Evolutionary conservation across 768 basidiomycete genomes (phyloP), one percentile per base, ranked within the genome.

Genomic region (Boletus insuetus): DNA sequence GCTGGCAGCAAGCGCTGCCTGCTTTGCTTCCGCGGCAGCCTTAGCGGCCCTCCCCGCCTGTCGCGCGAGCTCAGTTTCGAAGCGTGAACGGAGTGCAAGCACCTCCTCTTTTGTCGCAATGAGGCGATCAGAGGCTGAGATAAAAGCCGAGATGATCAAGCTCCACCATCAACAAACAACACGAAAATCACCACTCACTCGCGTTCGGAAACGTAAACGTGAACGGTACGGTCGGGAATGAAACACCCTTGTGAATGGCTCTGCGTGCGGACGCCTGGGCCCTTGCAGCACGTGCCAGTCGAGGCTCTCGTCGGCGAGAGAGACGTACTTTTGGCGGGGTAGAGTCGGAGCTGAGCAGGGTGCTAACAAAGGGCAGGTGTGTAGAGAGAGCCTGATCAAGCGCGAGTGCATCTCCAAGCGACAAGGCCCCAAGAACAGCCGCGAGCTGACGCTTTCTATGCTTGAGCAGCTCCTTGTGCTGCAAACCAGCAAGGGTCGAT

Each of bases 371-470:
- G 49, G 64, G 63, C 8, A 69, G 46, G 46, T 69, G 70, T 41
- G 78, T 79, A 38, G 84, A 84, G 43, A 93, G 73, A 26, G 90
- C 91, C 69, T 87, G 86, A 66, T 93, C 90, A 29, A 92, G 74
- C 35, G 88, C 87, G 41, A 91, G 76, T 14, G 84, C 81, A 69
- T 90, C 85, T 17, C 82, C 82, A 60, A 81, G 78, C 10, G 86
- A 82, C 51, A 87, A 68, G 24, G 84, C 82, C 19, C 85, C 86
- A 46, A 91, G 77, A 22, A 89, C 84, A 3, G 83, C 80, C 14
- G 82, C 83, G 41, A 93, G 75, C 71, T 90, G 88, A 49, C 84
- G 78, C 67, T 86, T 87, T 59, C 88, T 75, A 52, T 73, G 77
- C 69, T 79, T 85, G 60, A 91, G 75, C 67, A 86, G 73, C 58